Percentiles rank a stretch among this genome's conserved stretches.
phyloP scores from a whole-genome alignment of 2,329 filamentous ascomycete species.

The Scopulariopsis brevicaulis region DNA sequence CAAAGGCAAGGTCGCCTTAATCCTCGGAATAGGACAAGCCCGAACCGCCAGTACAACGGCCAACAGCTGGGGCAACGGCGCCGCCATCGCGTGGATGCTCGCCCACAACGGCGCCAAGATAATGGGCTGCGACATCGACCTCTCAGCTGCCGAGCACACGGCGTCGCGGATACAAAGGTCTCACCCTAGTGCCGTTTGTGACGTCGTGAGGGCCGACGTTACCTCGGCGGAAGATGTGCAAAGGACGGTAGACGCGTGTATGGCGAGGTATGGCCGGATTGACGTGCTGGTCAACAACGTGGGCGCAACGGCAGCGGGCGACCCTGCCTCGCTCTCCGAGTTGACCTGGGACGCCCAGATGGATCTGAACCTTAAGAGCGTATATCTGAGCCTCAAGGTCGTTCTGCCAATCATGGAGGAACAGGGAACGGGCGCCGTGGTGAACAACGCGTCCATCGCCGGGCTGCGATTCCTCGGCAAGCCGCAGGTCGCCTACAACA shows the following conservation, averaged over 20 bases:
- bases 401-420: constrained; percentile 42
- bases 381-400: constrained; percentile 39
- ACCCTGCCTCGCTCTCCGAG: constrained; percentile 34
- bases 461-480: constrained; percentile 36
- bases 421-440: constrained; percentile 26
- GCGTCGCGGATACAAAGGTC: constrained; percentile 26
- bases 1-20: constrained; percentile 28
- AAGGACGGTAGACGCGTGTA: constrained; percentile 36
- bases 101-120: constrained; percentile 34
- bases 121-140: constrained; percentile 32
- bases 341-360: constrained; percentile 39
- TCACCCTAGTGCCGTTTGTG: constrained; percentile 18
- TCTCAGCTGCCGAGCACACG: constrained; percentile 25
- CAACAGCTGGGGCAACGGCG: constrained; percentile 37
- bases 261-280: constrained; percentile 39
- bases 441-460: constrained; percentile 38
- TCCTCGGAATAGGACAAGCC: constrained; percentile 33
- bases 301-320: constrained; percentile 40
- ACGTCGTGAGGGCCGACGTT: constrained; percentile 34
- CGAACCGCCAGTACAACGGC: constrained; percentile 12
- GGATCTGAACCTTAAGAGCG: constrained; percentile 42
- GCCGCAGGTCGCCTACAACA: constrained; percentile 40
- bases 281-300: constrained; percentile 53
- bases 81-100: constrained; percentile 33
- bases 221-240: constrained; percentile 40